Conservation (phyloP, 2,329 filamentous ascomycete species). For the Colletotrichum chlorophyti region DNA sequence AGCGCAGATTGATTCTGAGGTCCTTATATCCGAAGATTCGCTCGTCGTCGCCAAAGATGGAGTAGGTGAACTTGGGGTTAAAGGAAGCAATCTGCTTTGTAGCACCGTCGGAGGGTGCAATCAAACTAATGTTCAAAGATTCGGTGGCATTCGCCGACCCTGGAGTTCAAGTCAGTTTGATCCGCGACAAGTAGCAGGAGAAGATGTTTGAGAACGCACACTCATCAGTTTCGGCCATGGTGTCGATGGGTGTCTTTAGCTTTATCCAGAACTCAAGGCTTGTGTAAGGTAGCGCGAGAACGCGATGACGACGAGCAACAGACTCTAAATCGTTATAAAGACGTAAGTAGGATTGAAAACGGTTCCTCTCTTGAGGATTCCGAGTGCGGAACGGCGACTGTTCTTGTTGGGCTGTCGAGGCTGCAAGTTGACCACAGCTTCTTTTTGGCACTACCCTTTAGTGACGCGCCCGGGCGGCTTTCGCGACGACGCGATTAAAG, state of each 20-base stretch:
- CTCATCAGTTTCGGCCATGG: slow-evolving; percentile 24
- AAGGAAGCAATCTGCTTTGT: slow-evolving; percentile 72
- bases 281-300: not conserved
- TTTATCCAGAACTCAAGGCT: not conserved
- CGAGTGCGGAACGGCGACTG: not conserved
- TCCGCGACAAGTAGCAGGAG: not conserved
- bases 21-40: slow-evolving; percentile 89
- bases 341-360: too few species aligned
- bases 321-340: too few species aligned
- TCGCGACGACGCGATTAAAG: slow-evolving; percentile 26
- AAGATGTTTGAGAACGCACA: slow-evolving; percentile 3
- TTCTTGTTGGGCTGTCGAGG: not conserved
- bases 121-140: slow-evolving; percentile 67
- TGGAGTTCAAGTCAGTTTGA: slow-evolving; percentile 33
- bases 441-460: slow-evolving; percentile 9
- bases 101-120: slow-evolving; percentile 54
- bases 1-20: slow-evolving; percentile 76
- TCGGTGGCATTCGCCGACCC: slow-evolving; percentile 69
- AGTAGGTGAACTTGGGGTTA: slow-evolving; percentile 86
- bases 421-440: not conserved
- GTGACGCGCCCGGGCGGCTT: slow-evolving; percentile 15
- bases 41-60: slow-evolving; percentile 93
- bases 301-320: too few species aligned
- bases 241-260: not conserved
- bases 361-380: too few species aligned